These are phyloP conservation scores for Veloporphyrellus conicus DNA, from an alignment of 1,284 basidiomycete genomes.

Conservation along the genomic window DNA sequence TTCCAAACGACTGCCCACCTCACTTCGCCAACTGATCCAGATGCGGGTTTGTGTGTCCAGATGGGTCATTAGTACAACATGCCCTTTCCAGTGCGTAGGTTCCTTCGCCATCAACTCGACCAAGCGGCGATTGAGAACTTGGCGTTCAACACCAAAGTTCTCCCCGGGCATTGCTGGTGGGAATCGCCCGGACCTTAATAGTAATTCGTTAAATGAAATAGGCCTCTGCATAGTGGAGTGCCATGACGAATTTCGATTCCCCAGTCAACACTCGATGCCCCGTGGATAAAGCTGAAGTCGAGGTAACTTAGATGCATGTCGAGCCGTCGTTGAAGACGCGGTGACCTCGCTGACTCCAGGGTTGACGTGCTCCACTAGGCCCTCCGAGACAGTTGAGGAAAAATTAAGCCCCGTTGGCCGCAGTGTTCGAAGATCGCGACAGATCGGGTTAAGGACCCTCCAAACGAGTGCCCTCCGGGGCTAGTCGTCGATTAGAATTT, in stretches of 20 bases:
- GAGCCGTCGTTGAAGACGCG: too few species aligned
- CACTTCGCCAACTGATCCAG: slow-evolving; percentile 22
- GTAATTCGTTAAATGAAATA: slow-evolving; percentile 15
- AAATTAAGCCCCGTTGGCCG: not conserved
- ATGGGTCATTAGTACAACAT: slow-evolving; percentile 23
- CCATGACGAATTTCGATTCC: not conserved
- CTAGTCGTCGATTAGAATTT: too few species aligned
- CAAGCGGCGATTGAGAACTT: slow-evolving; percentile 2
- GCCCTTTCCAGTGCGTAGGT: slow-evolving; percentile 26
- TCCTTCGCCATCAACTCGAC: slow-evolving; percentile 6
- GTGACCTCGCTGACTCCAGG: too few species aligned
- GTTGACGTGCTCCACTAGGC: not conserved
- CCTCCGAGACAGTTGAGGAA: not conserved
- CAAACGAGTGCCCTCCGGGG: not conserved
- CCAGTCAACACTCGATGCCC: not conserved
- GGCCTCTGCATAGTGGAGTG: slow-evolving; percentile 6
- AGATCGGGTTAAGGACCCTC: not conserved
- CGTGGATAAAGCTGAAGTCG: not conserved
- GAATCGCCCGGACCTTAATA: slow-evolving; percentile 23
- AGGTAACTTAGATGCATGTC: too few species aligned
- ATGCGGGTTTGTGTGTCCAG: slow-evolving; percentile 23
- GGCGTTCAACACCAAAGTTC: not conserved
- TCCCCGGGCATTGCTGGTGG: too few species aligned
- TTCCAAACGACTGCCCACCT: slow-evolving; percentile 28
- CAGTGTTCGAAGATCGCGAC: not conserved